Evolutionary conservation across 83 land plant genomes (phyloP).

Genomic region (Picea abies): DNA sequence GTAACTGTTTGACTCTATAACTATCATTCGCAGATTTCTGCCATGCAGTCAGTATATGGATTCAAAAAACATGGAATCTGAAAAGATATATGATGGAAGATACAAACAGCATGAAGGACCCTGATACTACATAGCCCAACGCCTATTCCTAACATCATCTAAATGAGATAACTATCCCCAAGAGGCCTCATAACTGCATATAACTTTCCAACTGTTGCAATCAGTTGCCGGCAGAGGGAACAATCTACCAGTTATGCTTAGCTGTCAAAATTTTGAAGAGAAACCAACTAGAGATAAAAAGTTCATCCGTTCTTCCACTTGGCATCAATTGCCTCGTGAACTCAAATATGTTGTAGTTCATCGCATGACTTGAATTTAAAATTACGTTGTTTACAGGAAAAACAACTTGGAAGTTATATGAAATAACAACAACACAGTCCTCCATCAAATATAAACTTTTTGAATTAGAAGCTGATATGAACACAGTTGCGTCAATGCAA

Average conservation of each 20-base stretch:
- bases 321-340: background rate
- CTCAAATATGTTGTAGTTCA: background rate
- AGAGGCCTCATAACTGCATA: background rate
- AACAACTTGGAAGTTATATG: background rate
- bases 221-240: background rate
- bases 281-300: background rate
- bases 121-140: background rate
- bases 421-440: background rate
- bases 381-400: background rate
- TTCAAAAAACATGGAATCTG: background rate
- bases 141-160: background rate
- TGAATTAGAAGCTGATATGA: background rate
- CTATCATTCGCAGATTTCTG: background rate
- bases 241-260: background rate
- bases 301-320: background rate
- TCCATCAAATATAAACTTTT: background rate
- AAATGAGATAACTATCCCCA: background rate
- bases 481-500: no score
- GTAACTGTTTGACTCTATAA: background rate
- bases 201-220: background rate
- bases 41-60: no score
- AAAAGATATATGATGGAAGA: background rate
- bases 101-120: background rate
- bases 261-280: background rate
- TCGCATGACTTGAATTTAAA: background rate